phyloP scores from a whole-genome alignment of 495 filamentous ascomycete species.

The Trichoderma orchidacearum region DNA sequence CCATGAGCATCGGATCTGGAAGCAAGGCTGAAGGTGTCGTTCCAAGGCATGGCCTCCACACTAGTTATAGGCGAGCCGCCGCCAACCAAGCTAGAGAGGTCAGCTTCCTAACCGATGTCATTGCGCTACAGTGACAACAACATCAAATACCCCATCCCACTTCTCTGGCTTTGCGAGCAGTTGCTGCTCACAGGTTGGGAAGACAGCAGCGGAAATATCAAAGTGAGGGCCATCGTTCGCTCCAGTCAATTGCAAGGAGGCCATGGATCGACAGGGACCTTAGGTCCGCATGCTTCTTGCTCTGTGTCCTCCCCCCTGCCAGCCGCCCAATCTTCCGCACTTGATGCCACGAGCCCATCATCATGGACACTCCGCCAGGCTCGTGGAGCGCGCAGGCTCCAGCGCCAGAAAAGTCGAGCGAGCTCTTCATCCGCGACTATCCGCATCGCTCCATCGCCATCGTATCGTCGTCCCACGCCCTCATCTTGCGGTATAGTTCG shows the following conservation, averaged over 20 bases:
- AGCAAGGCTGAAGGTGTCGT: too few relatives aligned
- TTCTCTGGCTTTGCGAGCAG: too few relatives aligned
- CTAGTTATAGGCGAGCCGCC: too few relatives aligned
- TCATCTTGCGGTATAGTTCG: constrained; percentile 67
- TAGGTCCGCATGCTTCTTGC: not conserved
- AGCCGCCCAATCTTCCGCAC: not conserved
- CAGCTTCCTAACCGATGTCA: too few relatives aligned
- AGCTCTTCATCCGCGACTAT: constrained; percentile 58
- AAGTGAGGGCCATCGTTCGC: not conserved
- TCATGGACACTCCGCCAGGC: constrained; percentile 20
- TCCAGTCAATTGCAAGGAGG: not conserved
- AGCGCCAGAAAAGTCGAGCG: constrained; percentile 31
- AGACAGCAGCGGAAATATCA: not conserved
- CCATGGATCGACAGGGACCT: not conserved
- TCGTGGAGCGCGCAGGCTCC: constrained; percentile 2
- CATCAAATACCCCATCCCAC: too few relatives aligned
- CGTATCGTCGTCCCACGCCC: constrained; percentile 58
- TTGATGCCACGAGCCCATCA: constrained; percentile 14
- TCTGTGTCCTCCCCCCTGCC: not conserved
- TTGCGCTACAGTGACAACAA: too few relatives aligned
- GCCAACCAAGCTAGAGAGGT: too few relatives aligned
- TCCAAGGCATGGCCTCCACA: too few relatives aligned
- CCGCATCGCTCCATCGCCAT: constrained; percentile 79
- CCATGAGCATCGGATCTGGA: too few relatives aligned
- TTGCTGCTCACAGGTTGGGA: too few relatives aligned